These are phyloP conservation scores for Malassezia sympodialis DNA, from an alignment of 1,284 basidiomycete species.

Conservation along the genomic window DNA sequence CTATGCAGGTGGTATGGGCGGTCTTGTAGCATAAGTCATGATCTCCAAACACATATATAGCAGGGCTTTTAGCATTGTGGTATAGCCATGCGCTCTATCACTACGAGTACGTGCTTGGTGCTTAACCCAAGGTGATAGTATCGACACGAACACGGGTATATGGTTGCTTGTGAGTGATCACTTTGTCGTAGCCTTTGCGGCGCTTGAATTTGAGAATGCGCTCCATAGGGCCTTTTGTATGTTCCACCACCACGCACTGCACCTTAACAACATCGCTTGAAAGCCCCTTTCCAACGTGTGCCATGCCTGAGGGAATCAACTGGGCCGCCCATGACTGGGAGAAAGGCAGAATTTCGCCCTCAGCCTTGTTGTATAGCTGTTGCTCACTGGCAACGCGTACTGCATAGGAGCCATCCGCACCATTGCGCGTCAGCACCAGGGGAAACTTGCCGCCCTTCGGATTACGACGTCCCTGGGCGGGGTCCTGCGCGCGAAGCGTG, in stretches of 20 bases:
- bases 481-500: constrained; percentile 60
- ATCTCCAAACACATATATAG: neutral
- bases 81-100: neutral
- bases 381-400: constrained; percentile 3
- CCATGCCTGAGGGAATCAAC: constrained; percentile 33
- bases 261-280: constrained; percentile 55
- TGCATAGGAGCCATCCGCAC: neutral
- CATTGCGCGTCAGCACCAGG: constrained; percentile 1
- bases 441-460: constrained; percentile 14
- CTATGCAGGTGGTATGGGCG: constrained; percentile 52
- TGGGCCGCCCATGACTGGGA: constrained; percentile 33
- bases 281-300: constrained; percentile 36
- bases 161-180: constrained; percentile 76
- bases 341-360: constrained; percentile 15
- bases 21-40: constrained; percentile 20
- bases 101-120: neutral
- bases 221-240: constrained; percentile 87
- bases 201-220: constrained; percentile 88
- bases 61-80: neutral
- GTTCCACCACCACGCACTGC: constrained; percentile 81
- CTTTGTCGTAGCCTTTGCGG: constrained; percentile 85
- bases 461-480: constrained; percentile 18
- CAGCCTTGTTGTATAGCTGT: constrained; percentile 1
- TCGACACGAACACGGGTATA: constrained; percentile 62
- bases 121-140: constrained; percentile 32